These are phyloP conservation scores for Candida tropicalis DNA, from an alignment of 1,139 yeast species.

Conservation along the genomic window DNA sequence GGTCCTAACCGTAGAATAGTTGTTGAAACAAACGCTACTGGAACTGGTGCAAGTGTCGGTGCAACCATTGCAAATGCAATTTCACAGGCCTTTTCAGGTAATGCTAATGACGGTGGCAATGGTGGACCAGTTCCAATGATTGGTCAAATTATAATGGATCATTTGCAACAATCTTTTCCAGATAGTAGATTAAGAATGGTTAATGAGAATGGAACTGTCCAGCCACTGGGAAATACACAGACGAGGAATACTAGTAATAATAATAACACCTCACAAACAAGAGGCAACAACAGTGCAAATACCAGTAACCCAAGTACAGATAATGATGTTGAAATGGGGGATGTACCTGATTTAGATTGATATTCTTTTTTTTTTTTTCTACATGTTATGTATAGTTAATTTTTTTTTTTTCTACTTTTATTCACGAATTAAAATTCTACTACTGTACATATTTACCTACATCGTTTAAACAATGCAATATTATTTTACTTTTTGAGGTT, in stretches of 20 bases:
- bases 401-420: background rate
- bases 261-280: background rate
- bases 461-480: conserved; percentile 2
- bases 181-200: conserved; percentile 5
- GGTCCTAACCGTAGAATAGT: background rate
- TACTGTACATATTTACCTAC: conserved; percentile 4
- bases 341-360: conserved; percentile 13
- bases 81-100: background rate
- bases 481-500: background rate
- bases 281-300: conserved; percentile 1
- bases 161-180: background rate
- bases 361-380: background rate
- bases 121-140: background rate
- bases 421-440: conserved; percentile 1
- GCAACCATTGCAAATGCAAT: conserved; percentile 1
- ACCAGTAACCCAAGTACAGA: conserved; percentile 1
- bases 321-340: conserved; percentile 16
- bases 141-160: background rate
- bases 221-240: background rate
- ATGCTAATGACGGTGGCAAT: background rate
- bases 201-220: conserved; percentile 13
- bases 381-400: background rate
- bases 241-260: background rate
- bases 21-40: background rate
- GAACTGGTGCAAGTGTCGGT: background rate